phyloP scores from a whole-genome alignment of 164 flowering plant species.

The Liriodendron chinense region DNA sequence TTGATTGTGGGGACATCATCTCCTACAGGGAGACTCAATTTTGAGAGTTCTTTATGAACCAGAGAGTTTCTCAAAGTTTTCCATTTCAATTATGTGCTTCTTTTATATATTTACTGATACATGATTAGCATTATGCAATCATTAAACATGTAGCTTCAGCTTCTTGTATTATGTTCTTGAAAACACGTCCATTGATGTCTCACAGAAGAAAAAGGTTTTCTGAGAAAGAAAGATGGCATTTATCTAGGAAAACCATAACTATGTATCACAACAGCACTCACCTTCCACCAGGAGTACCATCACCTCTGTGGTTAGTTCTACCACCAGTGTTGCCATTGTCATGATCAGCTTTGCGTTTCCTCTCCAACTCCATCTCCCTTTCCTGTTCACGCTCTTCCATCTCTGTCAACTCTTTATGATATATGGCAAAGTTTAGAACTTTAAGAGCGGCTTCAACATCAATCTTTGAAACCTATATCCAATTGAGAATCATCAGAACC shows the following conservation, averaged over 20 bases:
- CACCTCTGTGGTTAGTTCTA: conserved; percentile 10
- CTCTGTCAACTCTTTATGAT: conserved; percentile 88
- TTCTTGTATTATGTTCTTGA: too few relatives aligned
- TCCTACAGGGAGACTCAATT: too few relatives aligned
- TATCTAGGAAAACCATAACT: background rate
- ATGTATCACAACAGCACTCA: conserved; percentile 19
- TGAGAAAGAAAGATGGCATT: background rate
- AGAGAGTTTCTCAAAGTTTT: too few relatives aligned
- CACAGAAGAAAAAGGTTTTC: background rate
- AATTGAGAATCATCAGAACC: background rate
- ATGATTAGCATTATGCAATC: too few relatives aligned
- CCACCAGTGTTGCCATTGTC: conserved; percentile 23
- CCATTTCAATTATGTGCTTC: too few relatives aligned
- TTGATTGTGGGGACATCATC: too few relatives aligned
- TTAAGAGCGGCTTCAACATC: conserved; percentile 96
- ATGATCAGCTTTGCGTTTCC: conserved; percentile 51
- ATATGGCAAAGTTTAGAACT: conserved; percentile 93
- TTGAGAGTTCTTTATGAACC: too few relatives aligned
- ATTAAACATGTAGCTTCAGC: too few relatives aligned
- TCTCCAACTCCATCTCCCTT: conserved; percentile 58
- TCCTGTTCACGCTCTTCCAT: conserved; percentile 95
- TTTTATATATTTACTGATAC: too few relatives aligned
- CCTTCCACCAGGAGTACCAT: conserved; percentile 29
- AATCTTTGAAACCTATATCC: conserved; percentile 56
- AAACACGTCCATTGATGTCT: too few relatives aligned